phyloP scores from a whole-genome alignment of 257 asterid species.

The Scutellaria minor region DNA sequence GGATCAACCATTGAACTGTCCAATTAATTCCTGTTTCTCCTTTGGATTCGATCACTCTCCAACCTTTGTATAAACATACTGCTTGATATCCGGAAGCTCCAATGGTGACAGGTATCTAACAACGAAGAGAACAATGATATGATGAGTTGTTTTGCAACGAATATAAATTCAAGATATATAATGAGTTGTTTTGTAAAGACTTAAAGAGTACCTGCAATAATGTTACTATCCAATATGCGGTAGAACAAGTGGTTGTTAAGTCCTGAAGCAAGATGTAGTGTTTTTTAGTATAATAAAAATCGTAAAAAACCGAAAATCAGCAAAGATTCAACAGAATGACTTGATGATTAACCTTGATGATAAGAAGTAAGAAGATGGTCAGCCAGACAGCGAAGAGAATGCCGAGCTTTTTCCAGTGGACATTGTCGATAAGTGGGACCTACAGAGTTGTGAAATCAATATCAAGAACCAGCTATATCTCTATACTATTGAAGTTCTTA shows the following conservation, averaged over 20 bases:
- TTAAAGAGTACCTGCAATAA: conserved; percentile 49
- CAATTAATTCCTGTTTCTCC: conserved; percentile 48
- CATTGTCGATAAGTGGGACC: conserved; percentile 52
- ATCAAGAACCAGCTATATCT: conserved; percentile 1
- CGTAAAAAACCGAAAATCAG: background rate
- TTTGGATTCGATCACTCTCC: conserved; percentile 47
- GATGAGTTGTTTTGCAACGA: too few relatives aligned
- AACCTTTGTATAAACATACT: conserved; percentile 56
- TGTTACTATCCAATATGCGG: conserved; percentile 53
- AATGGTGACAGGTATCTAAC: conserved; percentile 59
- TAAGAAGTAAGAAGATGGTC: conserved; percentile 52
- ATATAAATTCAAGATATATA: background rate
- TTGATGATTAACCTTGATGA: conserved; percentile 50
- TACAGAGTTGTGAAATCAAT: conserved; percentile 31
- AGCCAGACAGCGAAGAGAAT: conserved; percentile 58
- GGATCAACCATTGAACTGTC: conserved; percentile 53
- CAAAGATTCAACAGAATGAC: background rate
- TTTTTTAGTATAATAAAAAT: conserved; percentile 11
- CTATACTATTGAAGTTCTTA: background rate
- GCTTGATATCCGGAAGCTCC: conserved; percentile 65
- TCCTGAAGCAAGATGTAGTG: conserved; percentile 42
- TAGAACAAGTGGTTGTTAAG: conserved; percentile 51
- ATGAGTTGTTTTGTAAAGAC: background rate
- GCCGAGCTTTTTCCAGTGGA: conserved; percentile 53
- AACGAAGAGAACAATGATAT: conserved; percentile 16